Evolutionary conservation across 2,329 filamentous ascomycete species (phyloP).

Genomic region (Aspergillus novofumigatus): DNA sequence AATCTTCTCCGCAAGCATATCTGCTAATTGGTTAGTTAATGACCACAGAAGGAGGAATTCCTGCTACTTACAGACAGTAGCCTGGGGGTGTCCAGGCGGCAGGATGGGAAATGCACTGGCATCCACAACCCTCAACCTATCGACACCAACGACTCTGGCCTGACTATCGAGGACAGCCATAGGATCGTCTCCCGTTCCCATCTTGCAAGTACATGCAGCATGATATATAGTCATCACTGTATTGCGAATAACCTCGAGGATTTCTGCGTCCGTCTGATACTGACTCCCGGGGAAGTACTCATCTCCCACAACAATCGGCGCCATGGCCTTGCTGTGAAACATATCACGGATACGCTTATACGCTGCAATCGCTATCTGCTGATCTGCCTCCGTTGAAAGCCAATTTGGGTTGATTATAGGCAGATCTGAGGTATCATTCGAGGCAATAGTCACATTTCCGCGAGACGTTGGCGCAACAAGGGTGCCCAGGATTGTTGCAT

Average conservation of each 20-base stretch:
- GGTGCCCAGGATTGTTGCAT: slow-evolving; percentile 23
- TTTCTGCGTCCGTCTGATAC: slow-evolving; percentile 40
- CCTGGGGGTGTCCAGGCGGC: slow-evolving; percentile 41
- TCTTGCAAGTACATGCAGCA: slow-evolving; percentile 30
- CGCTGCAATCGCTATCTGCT: slow-evolving; percentile 41
- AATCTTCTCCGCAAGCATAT: slow-evolving; percentile 44
- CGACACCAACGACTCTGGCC: slow-evolving; percentile 29
- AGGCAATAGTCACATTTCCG: slow-evolving; percentile 43
- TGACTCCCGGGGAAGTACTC: slow-evolving; percentile 39
- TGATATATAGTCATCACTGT: slow-evolving; percentile 30
- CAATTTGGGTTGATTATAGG: slow-evolving; percentile 48
- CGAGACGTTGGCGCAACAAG: slow-evolving; percentile 40
- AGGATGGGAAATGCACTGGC: slow-evolving; percentile 35
- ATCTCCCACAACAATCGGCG: slow-evolving; percentile 27
- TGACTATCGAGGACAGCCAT: slow-evolving; percentile 32
- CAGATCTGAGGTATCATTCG: slow-evolving; percentile 24
- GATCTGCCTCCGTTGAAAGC: slow-evolving; percentile 42
- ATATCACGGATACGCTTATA: slow-evolving; percentile 43
- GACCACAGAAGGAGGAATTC: not conserved
- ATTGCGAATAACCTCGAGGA: slow-evolving; percentile 34
- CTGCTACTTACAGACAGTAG: slow-evolving; percentile 33
- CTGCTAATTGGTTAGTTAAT: slow-evolving; percentile 13
- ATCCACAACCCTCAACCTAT: slow-evolving; percentile 34
- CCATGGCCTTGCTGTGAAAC: slow-evolving; percentile 26
- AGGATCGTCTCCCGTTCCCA: slow-evolving; percentile 23